A percentile compares a stretch with the other conserved stretches of the same genome.
These are phyloP conservation scores for Scutellaria barbata DNA, from an alignment of 257 asterid species.

Conservation along the genomic window DNA sequence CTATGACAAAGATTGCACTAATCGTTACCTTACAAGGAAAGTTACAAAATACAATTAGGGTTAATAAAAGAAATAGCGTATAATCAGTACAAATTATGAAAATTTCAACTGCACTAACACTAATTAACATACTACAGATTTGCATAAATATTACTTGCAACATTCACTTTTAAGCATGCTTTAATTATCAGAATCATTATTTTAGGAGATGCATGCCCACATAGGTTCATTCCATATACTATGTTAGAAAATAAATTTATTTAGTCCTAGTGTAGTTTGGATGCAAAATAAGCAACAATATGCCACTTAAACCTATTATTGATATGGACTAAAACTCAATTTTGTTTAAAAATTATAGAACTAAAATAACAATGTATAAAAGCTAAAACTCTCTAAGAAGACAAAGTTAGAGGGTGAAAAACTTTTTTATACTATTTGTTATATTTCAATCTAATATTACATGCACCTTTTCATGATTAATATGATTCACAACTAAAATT, in stretches of 20 bases:
- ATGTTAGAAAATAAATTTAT: too few relatives aligned
- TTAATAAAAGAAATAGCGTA: not conserved
- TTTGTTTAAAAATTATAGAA: too few relatives aligned
- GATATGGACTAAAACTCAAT: too few relatives aligned
- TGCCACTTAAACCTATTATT: not conserved
- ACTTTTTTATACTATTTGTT: too few relatives aligned
- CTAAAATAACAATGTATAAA: too few relatives aligned
- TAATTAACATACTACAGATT: not conserved
- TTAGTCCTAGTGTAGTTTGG: too few relatives aligned
- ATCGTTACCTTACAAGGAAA: conserved; percentile 40
- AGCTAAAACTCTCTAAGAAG: too few relatives aligned
- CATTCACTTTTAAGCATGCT: conserved; percentile 39
- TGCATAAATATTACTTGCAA: conserved; percentile 1
- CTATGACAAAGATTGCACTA: conserved; percentile 23
- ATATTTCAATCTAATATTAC: too few relatives aligned
- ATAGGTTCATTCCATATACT: not conserved
- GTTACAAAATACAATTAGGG: conserved; percentile 30
- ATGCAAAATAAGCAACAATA: not conserved
- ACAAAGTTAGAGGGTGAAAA: too few relatives aligned
- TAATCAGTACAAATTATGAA: not conserved
- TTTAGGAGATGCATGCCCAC: conserved; percentile 26
- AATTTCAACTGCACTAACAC: conserved; percentile 32
- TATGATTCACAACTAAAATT: too few relatives aligned
- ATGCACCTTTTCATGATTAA: too few relatives aligned
- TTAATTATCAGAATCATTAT: conserved; percentile 30